Evolutionary conservation across 2,329 filamentous ascomycete species (phyloP).

Genomic region (Cladophialophora chaetospira): DNA sequence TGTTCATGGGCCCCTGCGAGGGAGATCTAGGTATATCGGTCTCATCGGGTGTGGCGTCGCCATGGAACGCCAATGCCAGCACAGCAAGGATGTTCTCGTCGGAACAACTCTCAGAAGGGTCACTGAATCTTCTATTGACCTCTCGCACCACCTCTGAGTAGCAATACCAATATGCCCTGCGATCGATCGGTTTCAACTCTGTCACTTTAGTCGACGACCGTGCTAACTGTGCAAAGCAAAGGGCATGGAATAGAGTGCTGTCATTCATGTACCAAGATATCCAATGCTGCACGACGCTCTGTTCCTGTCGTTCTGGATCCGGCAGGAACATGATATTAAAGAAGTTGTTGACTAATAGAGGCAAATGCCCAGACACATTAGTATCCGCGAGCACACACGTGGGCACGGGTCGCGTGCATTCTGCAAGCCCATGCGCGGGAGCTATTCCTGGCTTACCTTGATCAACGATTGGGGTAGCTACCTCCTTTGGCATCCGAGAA

Average conservation of each 20-base stretch:
- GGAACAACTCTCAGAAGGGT: not conserved
- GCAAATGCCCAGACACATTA: not conserved
- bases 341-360: conserved; percentile 4
- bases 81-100: conserved; percentile 7
- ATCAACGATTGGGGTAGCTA: conserved; percentile 4
- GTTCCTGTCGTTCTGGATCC: conserved; percentile 1
- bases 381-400: not conserved
- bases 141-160: conserved; percentile 9
- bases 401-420: not conserved
- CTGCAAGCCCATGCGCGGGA: too few relatives aligned
- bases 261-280: conserved; percentile 11
- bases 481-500: conserved; percentile 2
- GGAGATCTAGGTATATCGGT: not conserved
- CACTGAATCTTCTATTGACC: conserved; percentile 15
- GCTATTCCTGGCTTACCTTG: conserved; percentile 7
- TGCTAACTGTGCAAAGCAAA: conserved; percentile 6
- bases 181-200: conserved; percentile 1
- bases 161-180: conserved; percentile 9
- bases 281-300: not conserved
- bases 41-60: not conserved
- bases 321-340: conserved; percentile 10
- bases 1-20: conserved; percentile 17
- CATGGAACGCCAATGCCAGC: conserved; percentile 10
- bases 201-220: not conserved
- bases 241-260: conserved; percentile 7